Percentiles rank a stretch among this genome's conserved stretches.
Conservation (phyloP, 164 flowering plant genomes). For the Sextonia rubra region DNA sequence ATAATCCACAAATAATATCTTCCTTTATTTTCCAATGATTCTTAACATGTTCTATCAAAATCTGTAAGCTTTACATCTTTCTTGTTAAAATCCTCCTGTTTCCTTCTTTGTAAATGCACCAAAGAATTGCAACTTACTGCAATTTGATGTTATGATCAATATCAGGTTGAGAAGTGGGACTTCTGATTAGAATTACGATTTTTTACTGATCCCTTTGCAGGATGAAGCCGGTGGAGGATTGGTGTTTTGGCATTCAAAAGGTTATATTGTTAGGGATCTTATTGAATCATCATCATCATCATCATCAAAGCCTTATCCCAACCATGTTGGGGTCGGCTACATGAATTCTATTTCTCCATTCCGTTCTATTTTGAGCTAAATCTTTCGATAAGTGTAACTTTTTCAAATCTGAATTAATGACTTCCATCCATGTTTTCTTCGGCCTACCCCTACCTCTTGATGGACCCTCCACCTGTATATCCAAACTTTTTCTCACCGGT, state of each 20-base stretch:
- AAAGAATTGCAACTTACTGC: neutral
- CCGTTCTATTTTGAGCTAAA: no score
- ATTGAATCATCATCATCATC: no score
- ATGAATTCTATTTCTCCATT: no score
- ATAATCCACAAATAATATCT: neutral
- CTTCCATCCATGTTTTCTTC: no score
- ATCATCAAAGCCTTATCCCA: no score
- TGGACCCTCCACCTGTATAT: no score
- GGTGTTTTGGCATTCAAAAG: slow-evolving; percentile 98
- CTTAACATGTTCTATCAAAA: neutral
- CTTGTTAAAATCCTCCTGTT: neutral
- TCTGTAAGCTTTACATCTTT: no score
- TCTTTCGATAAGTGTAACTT: no score
- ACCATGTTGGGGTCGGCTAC: no score
- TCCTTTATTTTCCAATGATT: neutral
- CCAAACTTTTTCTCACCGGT: no score
- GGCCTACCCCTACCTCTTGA: no score
- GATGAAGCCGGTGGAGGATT: slow-evolving; percentile 98
- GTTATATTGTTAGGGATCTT: slow-evolving; percentile 73
- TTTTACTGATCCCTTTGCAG: slow-evolving; percentile 31
- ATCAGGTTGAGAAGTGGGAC: neutral
- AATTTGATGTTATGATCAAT: neutral
- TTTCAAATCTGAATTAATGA: no score
- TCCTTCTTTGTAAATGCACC: neutral
- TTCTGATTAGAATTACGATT: neutral